Evolutionary conservation across 2,329 filamentous ascomycete species (phyloP), one percentile per base, ranked within the genome.

Genomic region (Penicillium sp.): DNA sequence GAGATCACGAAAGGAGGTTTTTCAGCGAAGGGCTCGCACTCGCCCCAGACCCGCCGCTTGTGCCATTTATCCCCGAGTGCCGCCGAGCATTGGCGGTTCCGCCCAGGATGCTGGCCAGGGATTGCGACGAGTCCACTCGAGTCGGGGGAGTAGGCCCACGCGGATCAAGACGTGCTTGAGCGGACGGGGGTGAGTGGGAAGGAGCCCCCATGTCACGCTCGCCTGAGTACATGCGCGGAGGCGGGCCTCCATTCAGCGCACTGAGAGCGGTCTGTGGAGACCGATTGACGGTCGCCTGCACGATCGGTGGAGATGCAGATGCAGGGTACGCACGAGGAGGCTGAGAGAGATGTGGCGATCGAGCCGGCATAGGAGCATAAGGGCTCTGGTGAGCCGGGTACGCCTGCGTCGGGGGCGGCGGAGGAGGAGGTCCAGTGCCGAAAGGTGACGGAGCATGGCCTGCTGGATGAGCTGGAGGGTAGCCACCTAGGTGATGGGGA

Each of bases 21-120:
- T 88, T 86, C 64, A 93, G 76, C 10, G 90, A 92, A 12, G 91
- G 90, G 71, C 88, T 93, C 17, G 90, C 89, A 70, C 91, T 93
- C 4, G 90, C 90, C n/a, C 89, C 89, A 55, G 77, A 77, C 35
- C 72, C 72, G 2, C 66, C 63, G 53, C 65, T 69, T 19, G 71
- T 70, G 19, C 71, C 74, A 53, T 73, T 75, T 47, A 68, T 67
- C 10, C 65, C 70, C 0, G 67, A 53, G 47, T 73, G 70, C 42
- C 76, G 69, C 45, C 69, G 66, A 30, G 68, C 71, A 62, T 67
- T 74, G 19, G 71, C 62, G 17, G 71, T 63, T 44, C 66, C 69
- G n/a, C 71, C 64, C 51, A 72, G 62, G 4, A 67, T 30, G 24
- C 24, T 55, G 10, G 44, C 54, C 28, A 57, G 60, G 15, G 64